Conservation (phyloP, 2,329 filamentous ascomycete genomes). For the Botrytis hyacinthi region DNA sequence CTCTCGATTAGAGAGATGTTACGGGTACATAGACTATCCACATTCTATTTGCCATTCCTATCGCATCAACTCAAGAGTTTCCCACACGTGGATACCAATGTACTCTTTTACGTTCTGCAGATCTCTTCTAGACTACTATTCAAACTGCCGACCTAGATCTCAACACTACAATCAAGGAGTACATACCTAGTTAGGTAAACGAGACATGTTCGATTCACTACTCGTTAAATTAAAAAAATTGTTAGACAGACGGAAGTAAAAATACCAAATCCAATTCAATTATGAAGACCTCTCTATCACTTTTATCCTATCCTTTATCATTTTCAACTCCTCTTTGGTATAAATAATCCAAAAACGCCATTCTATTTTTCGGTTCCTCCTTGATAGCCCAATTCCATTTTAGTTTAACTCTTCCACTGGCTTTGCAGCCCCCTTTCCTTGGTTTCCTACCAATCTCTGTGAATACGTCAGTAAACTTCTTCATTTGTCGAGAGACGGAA, state of each 20-base stretch:
- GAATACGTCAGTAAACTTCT: neutral
- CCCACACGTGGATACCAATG: no score
- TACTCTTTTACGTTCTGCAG: rapidly evolving
- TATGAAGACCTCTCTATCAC: neutral
- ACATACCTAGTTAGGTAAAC: neutral
- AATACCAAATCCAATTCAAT: neutral
- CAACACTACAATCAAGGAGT: neutral
- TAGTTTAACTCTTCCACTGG: neutral
- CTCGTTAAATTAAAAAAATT: rapidly evolving
- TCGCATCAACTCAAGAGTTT: neutral
- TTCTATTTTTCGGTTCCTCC: neutral
- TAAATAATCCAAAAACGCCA: conserved; percentile 4
- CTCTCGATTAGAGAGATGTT: neutral
- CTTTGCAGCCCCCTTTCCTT: conserved; percentile 3
- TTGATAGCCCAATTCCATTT: neutral
- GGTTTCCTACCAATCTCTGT: conserved; percentile 18
- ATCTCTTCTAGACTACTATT: neutral
- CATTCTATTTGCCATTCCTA: neutral
- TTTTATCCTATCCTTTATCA: neutral
- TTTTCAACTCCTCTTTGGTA: conserved; percentile 14
- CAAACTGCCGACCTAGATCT: neutral
- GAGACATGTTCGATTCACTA: neutral
- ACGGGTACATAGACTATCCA: neutral
- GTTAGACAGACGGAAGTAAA: neutral
- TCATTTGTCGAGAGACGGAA: neutral